Conservation (phyloP, 352 stramenopile genomes). For the Globisporangium uncinulatum region DNA sequence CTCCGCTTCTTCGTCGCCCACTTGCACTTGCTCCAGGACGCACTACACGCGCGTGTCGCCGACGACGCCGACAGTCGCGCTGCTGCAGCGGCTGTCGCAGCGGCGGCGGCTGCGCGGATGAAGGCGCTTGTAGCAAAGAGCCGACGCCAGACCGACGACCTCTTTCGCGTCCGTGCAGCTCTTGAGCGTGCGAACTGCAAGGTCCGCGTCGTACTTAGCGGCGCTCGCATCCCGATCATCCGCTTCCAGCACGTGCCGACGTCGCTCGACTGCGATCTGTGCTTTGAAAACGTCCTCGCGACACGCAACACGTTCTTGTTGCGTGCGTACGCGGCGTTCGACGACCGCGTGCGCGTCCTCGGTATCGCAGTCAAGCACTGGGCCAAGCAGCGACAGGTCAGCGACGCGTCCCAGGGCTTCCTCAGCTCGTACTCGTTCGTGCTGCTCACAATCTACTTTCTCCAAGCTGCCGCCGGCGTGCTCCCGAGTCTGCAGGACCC, state of each 20-base stretch:
- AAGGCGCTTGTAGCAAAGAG: constrained; percentile 35
- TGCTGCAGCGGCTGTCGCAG: constrained; percentile 3
- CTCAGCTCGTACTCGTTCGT: constrained; percentile 99
- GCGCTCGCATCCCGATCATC: constrained; percentile 79
- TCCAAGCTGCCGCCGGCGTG: constrained; percentile 81
- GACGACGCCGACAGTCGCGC: constrained; percentile 10
- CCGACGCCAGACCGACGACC: constrained; percentile 32
- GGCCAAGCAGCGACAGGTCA: constrained; percentile 96
- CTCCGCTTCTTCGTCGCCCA: constrained; percentile 43
- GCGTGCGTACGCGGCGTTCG: constrained; percentile 68
- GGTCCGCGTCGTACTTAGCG: constrained; percentile 57
- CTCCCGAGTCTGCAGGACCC: constrained; percentile 94
- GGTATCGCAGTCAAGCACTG: constrained; percentile 97
- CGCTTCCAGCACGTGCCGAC: constrained; percentile 54
- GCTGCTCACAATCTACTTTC: constrained; percentile 96
- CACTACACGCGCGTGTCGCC: constrained; percentile 23
- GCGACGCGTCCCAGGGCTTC: constrained; percentile 93
- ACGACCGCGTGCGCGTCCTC: constrained; percentile 78
- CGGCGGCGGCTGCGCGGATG: constrained; percentile 15
- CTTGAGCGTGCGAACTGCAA: constrained; percentile 49
- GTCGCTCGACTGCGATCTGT: constrained; percentile 72
- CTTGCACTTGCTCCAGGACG: constrained; percentile 23
- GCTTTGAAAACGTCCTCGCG: constrained; percentile 80
- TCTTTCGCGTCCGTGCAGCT: constrained; percentile 40
- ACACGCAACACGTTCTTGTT: constrained; percentile 78